Conservation (phyloP, 129 eudicot genomes). For the Artemisia argyi region DNA sequence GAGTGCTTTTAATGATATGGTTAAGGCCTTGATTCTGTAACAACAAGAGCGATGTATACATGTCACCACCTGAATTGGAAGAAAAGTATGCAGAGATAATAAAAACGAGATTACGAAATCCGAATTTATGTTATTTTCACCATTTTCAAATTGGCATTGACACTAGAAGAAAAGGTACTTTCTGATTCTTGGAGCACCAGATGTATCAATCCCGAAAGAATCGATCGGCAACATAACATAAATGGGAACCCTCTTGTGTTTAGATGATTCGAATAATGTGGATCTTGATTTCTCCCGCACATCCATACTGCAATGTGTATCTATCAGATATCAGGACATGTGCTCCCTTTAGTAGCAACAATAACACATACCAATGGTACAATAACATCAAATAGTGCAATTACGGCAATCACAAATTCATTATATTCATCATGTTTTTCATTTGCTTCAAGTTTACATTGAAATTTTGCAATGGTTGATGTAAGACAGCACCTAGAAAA, state of each 20-base stretch:
- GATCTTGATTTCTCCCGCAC: constrained; percentile 64
- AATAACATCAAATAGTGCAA: not conserved
- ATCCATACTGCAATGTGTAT: constrained; percentile 56
- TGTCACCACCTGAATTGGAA: constrained; percentile 33
- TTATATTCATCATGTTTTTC: no score
- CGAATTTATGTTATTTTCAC: constrained; percentile 19
- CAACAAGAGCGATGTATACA: constrained; percentile 18
- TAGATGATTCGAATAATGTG: constrained; percentile 50
- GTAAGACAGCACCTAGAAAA: no score
- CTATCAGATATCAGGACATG: constrained; percentile 23
- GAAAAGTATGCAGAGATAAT: constrained; percentile 10
- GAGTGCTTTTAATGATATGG: constrained; percentile 68
- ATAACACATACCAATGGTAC: constrained; percentile 3
- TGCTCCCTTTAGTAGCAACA: constrained; percentile 17
- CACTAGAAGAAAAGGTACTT: constrained; percentile 32
- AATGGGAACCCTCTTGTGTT: constrained; percentile 58
- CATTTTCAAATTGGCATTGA: constrained; percentile 18
- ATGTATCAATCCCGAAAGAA: constrained; percentile 56
- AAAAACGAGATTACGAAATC: not conserved
- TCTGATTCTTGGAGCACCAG: constrained; percentile 63
- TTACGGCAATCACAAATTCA: not conserved
- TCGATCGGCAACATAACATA: constrained; percentile 70
- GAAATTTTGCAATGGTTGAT: no score
- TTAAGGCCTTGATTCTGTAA: constrained; percentile 67
- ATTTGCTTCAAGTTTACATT: no score